Evolutionary conservation across 1,284 basidiomycete genomes (phyloP), one percentile per base, ranked within the genome.

Genomic region (Trichosporon asahii): DNA sequence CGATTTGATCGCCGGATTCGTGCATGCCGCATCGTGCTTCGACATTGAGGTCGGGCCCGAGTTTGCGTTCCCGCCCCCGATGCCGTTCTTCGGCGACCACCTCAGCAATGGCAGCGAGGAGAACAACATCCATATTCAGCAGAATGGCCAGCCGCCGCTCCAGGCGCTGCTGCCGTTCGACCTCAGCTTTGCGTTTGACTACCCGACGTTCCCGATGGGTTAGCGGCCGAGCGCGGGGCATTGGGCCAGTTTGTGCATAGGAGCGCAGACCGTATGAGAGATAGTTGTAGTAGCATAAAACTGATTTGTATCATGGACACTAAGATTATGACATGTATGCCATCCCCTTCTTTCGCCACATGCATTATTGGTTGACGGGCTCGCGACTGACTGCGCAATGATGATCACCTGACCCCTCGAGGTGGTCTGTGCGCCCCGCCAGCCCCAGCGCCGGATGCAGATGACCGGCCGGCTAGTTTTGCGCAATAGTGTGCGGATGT

Each of bases 1-100:
- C 7, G 65, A 71, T 9, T 68, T 72, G 31, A 66, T 65, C 25
- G 35, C 40, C 1, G 71, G 70, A 5, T 74, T 70, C 37, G 29
- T 25, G 5, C 66, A 67, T 1, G 74, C 73, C 1, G 72, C 73
- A 0, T 18, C 21, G 3, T 65, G 49, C 9, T 71, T 72, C 15
- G 71, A 27, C 11, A 64, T 40, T 14, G 33, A 64, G 25, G 35
- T 64, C 35, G 63, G 37, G 37, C 23, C 63, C 35, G 35, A 40
- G 63, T 64, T 64, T n/a, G 57, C 37, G n/a, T 64, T 40, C 23
- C 63, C 57, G 4, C 57, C 57, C 14, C 57, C 57, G 29, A 5
- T 61, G 57, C 57, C 57, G 14, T 61, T 61, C 29, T 61, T 61
- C 18, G 57, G 57, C 3, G 57, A 61, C 29, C 57, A 61, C 57